Base-by-base conservation (phyloP, 768 basidiomycete genomes). In the Multifurca ochricompacta region DNA sequence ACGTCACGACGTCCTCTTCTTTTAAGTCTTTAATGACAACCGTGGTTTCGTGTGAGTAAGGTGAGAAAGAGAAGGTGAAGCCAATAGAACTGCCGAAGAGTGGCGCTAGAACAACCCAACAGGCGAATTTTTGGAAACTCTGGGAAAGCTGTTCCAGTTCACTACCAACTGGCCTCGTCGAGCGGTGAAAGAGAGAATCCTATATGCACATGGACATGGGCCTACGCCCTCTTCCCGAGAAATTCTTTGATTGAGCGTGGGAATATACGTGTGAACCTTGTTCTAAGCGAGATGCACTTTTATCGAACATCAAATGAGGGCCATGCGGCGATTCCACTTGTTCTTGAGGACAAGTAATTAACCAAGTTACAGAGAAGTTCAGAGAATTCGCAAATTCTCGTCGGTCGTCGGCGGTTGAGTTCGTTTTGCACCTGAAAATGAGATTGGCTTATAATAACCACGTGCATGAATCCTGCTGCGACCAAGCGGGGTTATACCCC, bases 51-150 rank as follows among this genome's bases (percentile, higher is more conserved):
- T 51, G 54, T 25, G 43, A 40, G 49, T 45, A 51, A 11, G 35
- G 50, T 57, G 56, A 47, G 37, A 54, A 57, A 52, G 45, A 46
- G 54, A 56, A 57, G n/a, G 54, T 43, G 27, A 30, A 36, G 5
- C 18, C 27, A 19, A 28, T 21, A 28, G 44, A 45, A 31, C 44
- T 30, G 4, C 32, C 50, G 56, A 57, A 42, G 44, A 41, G 56
- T 21, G 56, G 56, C 56, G 56, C 40, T 48, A 51, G 42, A 40
- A 27, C 56, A 42, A 41, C 21, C 34, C 44, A 51, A 50, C 35
- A 42, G 16, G 5, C 4, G 31, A 13, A 35, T 56, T 47, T 34
- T 48, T 48, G 50, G n/a, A 52, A 42, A 57, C 45, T 37, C 32
- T 31, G 44, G 55, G 44, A 51, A 51, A 46, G 39, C 11, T 14